Percentiles rank a stretch among this genome's conserved stretches.
phyloP scores from a whole-genome alignment of 169 alveolate species.

The Plasmodium adleri region DNA sequence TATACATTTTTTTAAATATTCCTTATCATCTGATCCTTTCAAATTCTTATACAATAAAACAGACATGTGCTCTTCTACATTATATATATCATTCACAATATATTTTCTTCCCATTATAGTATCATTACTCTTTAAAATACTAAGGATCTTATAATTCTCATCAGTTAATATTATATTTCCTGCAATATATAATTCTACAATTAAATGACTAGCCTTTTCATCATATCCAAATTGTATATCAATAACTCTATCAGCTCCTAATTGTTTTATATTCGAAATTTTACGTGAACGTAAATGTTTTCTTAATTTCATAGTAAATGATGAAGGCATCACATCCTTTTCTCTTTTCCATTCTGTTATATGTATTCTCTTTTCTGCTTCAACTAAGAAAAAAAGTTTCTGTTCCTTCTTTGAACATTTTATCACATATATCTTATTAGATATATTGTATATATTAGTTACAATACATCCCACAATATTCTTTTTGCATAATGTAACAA shows the following conservation, averaged over 20 bases:
- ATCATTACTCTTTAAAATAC: constrained; percentile 80
- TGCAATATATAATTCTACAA: constrained; percentile 93
- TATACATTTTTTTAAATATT: constrained; percentile 56
- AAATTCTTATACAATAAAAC: constrained; percentile 40
- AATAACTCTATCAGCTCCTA: constrained; percentile 94
- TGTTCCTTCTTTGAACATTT: constrained; percentile 85
- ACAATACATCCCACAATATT: constrained; percentile 77
- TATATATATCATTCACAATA: constrained; percentile 55
- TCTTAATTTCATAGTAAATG: constrained; percentile 85
- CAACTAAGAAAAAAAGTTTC: constrained; percentile 81
- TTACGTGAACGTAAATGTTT: constrained; percentile 83
- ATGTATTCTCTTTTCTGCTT: constrained; percentile 85
- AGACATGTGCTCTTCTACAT: constrained; percentile 55
- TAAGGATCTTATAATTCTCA: constrained; percentile 88
- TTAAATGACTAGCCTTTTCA: constrained; percentile 92
- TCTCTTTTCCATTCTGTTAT: constrained; percentile 83
- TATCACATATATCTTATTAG: constrained; percentile 82
- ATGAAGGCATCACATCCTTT: constrained; percentile 84
- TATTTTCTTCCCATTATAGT: constrained; percentile 4
- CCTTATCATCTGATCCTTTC: constrained; percentile 24
- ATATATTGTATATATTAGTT: constrained; percentile 84
- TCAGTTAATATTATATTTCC: constrained; percentile 96
- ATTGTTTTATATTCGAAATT: constrained; percentile 83
- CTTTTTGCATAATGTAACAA: constrained; percentile 77
- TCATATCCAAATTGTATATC: constrained; percentile 94